phyloP scores from a whole-genome alignment of 257 asterid species.

The Ballota nigra region DNA sequence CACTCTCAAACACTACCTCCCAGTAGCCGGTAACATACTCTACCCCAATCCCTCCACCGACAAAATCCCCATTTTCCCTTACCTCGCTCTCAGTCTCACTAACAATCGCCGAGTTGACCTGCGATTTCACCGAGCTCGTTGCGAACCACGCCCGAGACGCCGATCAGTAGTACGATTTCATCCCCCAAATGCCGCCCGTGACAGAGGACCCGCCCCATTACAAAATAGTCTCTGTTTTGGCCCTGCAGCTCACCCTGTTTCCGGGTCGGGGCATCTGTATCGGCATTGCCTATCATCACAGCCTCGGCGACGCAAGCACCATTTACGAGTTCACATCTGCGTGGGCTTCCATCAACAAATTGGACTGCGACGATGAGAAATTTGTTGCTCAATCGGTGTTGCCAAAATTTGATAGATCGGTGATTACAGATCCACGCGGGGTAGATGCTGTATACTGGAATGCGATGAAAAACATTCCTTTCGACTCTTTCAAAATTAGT shows the following conservation, averaged over 20 bases:
- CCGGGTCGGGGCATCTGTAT: too few species aligned
- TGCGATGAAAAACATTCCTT: constrained; percentile 1
- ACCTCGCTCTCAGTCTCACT: constrained; percentile 28
- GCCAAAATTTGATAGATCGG: constrained; percentile 34
- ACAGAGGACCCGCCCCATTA: neutral
- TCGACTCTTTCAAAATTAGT: neutral
- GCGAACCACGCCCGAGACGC: constrained; percentile 28
- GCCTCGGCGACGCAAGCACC: constrained; percentile 19
- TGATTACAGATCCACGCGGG: constrained; percentile 25
- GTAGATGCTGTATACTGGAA: constrained; percentile 29
- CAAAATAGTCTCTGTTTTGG: constrained; percentile 26
- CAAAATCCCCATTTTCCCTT: constrained; percentile 30
- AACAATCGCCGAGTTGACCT: constrained; percentile 28
- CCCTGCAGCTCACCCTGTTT: too few species aligned
- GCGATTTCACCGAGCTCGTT: constrained; percentile 27
- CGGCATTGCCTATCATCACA: neutral
- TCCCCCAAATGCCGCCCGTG: constrained; percentile 30
- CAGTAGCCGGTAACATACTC: constrained; percentile 43
- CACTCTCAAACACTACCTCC: constrained; percentile 50
- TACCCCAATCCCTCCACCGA: constrained; percentile 21
- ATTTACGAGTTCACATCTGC: constrained; percentile 28
- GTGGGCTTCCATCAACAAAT: constrained; percentile 39
- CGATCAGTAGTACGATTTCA: constrained; percentile 31
- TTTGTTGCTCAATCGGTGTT: neutral
- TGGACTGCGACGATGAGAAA: constrained; percentile 11